phyloP scores from a whole-genome alignment of 768 basidiomycete species.

The Serendipita sp. region DNA sequence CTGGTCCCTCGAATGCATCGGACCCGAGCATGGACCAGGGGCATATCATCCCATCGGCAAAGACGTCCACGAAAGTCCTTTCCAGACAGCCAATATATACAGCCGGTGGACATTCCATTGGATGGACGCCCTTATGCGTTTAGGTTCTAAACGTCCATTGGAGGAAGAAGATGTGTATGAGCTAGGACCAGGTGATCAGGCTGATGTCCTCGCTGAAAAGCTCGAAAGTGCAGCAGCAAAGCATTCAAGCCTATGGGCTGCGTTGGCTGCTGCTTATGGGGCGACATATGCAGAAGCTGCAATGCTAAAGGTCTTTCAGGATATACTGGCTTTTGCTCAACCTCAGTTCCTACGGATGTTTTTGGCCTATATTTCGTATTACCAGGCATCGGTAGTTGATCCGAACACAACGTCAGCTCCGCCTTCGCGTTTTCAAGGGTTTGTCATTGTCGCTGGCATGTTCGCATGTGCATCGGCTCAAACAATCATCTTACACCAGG shows the following conservation, averaged over 20 bases:
- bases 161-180: conserved; percentile 78
- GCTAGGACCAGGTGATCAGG: conserved; percentile 50
- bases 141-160: conserved; percentile 44
- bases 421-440: conserved; percentile 45
- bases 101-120: conserved; percentile 73
- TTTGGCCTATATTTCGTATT: conserved; percentile 64
- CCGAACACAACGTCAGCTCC: conserved; percentile 8
- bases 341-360: conserved; percentile 73
- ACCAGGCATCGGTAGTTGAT: conserved; percentile 26
- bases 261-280: conserved; percentile 66
- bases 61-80: conserved; percentile 40
- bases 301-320: conserved; percentile 59
- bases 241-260: conserved; percentile 54
- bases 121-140: conserved; percentile 63
- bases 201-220: conserved; percentile 44
- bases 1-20: conserved; percentile 52
- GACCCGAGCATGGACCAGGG: conserved; percentile 35
- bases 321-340: conserved; percentile 67
- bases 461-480: conserved; percentile 65
- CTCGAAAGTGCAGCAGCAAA: conserved; percentile 47
- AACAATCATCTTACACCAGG: conserved; percentile 68
- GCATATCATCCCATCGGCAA: conserved; percentile 17
- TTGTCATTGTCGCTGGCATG: conserved; percentile 62
- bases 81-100: conserved; percentile 63
- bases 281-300: conserved; percentile 50